Conservation (phyloP, 441 rosid genomes). For the Geranium incanum region DNA sequence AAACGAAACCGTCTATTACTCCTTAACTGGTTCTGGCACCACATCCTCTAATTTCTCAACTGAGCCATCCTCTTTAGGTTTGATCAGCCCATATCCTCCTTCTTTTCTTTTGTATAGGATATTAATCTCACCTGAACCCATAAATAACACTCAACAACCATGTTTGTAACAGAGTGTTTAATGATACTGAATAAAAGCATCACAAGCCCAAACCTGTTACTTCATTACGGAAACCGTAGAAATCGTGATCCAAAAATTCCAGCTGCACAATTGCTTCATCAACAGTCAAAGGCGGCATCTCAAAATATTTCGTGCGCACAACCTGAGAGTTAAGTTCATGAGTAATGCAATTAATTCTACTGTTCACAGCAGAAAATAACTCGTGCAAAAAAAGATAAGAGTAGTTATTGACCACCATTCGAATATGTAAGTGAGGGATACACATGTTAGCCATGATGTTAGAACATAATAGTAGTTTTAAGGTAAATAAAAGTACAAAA, state of each 20-base stretch:
- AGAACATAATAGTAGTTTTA: too few relatives aligned
- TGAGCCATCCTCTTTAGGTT: constrained; percentile 59
- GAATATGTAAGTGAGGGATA: too few relatives aligned
- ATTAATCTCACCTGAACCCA: constrained; percentile 68
- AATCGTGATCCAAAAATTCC: constrained; percentile 74
- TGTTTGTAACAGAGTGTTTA: background rate
- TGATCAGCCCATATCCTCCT: constrained; percentile 84
- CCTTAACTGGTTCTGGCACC: constrained; percentile 37
- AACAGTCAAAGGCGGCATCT: constrained; percentile 82
- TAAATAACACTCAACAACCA: background rate
- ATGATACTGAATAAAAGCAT: constrained; percentile 4
- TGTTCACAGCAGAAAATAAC: background rate
- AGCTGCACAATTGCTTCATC: constrained; percentile 82
- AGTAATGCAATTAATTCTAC: background rate
- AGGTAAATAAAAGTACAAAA: too few relatives aligned
- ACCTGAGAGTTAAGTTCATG: constrained; percentile 33
- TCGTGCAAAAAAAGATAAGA: too few relatives aligned
- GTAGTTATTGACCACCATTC: too few relatives aligned
- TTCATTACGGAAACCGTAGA: constrained; percentile 80
- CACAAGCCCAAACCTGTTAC: constrained; percentile 59
- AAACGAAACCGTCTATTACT: constrained; percentile 28
- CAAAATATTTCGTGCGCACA: constrained; percentile 79
- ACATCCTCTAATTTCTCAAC: constrained; percentile 40
- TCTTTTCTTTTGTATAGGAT: constrained; percentile 72
- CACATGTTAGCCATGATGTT: too few relatives aligned